These are phyloP conservation scores for Blastobotrys malaysiensis DNA, from an alignment of 1,139 yeast species.

Conservation along the genomic window DNA sequence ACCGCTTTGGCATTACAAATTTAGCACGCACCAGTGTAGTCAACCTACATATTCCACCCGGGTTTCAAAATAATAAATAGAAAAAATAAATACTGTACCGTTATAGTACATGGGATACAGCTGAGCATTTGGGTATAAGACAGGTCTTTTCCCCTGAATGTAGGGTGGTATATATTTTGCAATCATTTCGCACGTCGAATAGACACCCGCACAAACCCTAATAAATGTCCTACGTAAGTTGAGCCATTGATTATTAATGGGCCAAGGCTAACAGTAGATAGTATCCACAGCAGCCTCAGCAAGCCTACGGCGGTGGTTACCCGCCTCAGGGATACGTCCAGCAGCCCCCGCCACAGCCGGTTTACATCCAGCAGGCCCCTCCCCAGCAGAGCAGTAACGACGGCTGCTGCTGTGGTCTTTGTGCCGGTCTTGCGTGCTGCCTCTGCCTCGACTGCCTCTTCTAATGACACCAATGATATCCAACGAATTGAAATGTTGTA, in stretches of 20 bases:
- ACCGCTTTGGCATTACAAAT: background rate
- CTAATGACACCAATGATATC: background rate
- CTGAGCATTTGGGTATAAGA: background rate
- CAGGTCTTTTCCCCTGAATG: background rate
- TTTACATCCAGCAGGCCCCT: conserved; percentile 27
- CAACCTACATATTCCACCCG: background rate
- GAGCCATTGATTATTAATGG: background rate
- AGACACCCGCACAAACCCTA: background rate
- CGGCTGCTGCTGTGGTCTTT: conserved; percentile 32
- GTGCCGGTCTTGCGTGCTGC: conserved; percentile 32
- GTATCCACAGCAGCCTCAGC: conserved; percentile 29
- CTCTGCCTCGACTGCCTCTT: conserved; percentile 22
- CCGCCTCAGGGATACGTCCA: conserved; percentile 23
- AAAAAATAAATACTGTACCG: background rate
- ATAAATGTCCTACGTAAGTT: conserved; percentile 21
- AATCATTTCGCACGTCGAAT: background rate
- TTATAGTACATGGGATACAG: background rate
- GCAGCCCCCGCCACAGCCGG: conserved; percentile 24
- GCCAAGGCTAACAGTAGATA: background rate
- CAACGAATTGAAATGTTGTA: background rate
- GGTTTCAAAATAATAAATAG: background rate
- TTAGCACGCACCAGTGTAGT: background rate
- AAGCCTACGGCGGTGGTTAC: conserved; percentile 23
- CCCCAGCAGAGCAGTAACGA: conserved; percentile 14
- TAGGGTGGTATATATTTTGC: background rate